These are phyloP conservation scores for Lanmaoa pseudosensibilis DNA, from an alignment of 768 basidiomycete species.

Conservation along the genomic window DNA sequence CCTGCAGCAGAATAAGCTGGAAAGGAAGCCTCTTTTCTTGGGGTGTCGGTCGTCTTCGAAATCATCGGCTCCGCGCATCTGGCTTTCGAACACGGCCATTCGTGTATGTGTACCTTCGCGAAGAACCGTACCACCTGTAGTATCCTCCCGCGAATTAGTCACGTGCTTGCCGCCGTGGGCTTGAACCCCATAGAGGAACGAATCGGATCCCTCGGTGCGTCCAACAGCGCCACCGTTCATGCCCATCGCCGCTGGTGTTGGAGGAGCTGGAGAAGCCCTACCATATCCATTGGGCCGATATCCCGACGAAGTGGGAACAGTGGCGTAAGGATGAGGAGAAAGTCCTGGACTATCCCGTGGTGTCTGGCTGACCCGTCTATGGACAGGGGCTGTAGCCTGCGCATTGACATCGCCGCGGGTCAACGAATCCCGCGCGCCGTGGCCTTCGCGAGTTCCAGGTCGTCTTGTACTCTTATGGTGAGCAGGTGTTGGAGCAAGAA, in stretches of 20 bases:
- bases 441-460: conserved; percentile 45
- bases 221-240: conserved; percentile 41
- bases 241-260: conserved; percentile 36
- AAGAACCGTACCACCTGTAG: conserved; percentile 42
- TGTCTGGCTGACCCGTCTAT: conserved; percentile 68
- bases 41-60: conserved; percentile 66
- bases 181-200: conserved; percentile 63
- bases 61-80: conserved; percentile 57
- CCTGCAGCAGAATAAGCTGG: conserved; percentile 67
- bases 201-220: conserved; percentile 60
- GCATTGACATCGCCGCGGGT: conserved; percentile 51
- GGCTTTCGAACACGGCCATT: conserved; percentile 71
- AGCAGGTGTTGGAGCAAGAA: conserved; percentile 63
- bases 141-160: conserved; percentile 52
- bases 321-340: conserved; percentile 71
- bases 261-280: conserved; percentile 49
- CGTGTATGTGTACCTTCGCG: conserved; percentile 40
- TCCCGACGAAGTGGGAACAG: conserved; percentile 55
- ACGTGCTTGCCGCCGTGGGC: conserved; percentile 48
- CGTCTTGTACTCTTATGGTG: conserved; percentile 62
- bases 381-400: conserved; percentile 65
- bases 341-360: conserved; percentile 50
- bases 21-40: conserved; percentile 61
- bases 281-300: conserved; percentile 58
- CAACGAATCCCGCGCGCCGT: conserved; percentile 48